Base-by-base conservation (phyloP, 163 green algal species). In the Smithsoniella earleae region DNA sequence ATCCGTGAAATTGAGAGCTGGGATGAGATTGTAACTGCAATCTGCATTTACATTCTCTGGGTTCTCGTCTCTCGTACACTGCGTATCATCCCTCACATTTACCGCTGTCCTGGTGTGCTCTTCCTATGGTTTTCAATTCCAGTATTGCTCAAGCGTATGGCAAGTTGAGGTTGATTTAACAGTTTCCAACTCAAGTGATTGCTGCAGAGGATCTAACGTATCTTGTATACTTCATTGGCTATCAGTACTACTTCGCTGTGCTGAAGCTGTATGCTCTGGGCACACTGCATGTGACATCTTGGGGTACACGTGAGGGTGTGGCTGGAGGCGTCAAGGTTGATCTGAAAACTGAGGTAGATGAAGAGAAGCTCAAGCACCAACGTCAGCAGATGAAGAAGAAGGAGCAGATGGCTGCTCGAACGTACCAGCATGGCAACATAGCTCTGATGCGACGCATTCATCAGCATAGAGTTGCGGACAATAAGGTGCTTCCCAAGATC, bases 31-130 rank as follows among this genome's bases (percentile, higher is more conserved):
- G 25, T 69, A 30, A 69, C 58, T 36, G 58, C 58, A 2, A 6
- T 69, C 25, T 69, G 58, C 58, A 69, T 69, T 33, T 69, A 69
- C 58, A 69, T 69, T 33, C 27, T 69, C 5, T 69, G 58, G 58
- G 58, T 69, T 5, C 58, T 69, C 58, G 58, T 34, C 58, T 69
- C 58, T 13, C 58, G 58, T 45, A 69, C 58, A n/a, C 18, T 69
- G 27, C 58, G 58, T 34, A 69, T 69, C 58, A 33, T 69, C n/a
- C 58, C 58, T 33, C 58, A 69, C 25, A 43, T 69, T 33, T 69
- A 69, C 58, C 58, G 58, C 58, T 69, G 58, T 33, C 58, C 58
- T 45, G 58, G 58, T 69, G 1, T 69, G 58, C 20, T n/a, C 18
- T 69, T 69, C 49, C 49, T 27, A n/a, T n/a, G n/a, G n/a, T n/a